Base-by-base conservation (phyloP, 352 stramenopile genomes). In the Pythium insidiosum region DNA sequence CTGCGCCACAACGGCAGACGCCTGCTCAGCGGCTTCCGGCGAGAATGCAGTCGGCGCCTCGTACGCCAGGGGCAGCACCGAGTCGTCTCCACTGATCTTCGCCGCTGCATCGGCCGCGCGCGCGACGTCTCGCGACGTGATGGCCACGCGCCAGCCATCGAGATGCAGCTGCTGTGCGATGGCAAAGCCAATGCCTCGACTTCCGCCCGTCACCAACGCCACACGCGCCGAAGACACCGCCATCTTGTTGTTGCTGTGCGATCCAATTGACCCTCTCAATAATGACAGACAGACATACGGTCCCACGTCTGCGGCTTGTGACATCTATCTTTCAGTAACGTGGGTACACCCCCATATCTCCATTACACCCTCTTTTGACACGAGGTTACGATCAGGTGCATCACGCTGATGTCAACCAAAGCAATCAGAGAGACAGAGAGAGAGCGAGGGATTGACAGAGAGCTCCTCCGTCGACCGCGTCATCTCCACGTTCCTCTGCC, bases 121-220 rank as follows among this genome's bases (percentile, higher is more conserved):
- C 19, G 48, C 30, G 21, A 81, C 35, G n/a, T 76, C 58, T 1
- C 76, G 68, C 26, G 74, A 88, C 11, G 80, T 89, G 39, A 90
- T 55, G 6, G 80, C 80, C 24, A 89, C 80, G 24, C 63, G 54
- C 77, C 76, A 92, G 20, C 77, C 80, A 22, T 66, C 48, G 22
- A 23, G 53, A 47, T 82, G 63, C 35, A 92, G 70, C 58, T 85
- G 63, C 38, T 62, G 59, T 16, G 77, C 76, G 21, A 92, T 59
- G 9, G 76, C 74, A 30, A 86, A 77, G 51, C 80, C 80, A 44
- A 92, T 92, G 54, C 80, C 80, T 23, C 74, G 64, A 43, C 77
- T 92, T 16, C 76, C 80, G 44, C 80, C 80, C 15, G 80, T 92
- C 53, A 92, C 76, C 20, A 92, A 63, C 38, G 72, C 79, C 22